A percentile compares a stretch with the other conserved stretches of the same genome.
Conservation (phyloP, 129 eudicot genomes). For the Calendula officinalis region DNA sequence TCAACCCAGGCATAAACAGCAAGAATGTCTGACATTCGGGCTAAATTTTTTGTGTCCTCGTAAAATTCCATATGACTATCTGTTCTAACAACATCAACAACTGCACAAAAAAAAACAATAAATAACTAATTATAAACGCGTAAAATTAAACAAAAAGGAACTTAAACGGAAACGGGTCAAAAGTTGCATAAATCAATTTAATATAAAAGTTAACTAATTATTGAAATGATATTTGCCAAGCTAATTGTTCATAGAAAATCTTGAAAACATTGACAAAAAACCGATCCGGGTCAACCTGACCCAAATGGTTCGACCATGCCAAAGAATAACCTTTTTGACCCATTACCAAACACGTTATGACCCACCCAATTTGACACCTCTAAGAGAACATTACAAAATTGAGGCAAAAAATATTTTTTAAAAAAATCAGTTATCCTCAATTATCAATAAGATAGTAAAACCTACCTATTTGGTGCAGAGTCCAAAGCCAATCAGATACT, state of each 20-base stretch:
- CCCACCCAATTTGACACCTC: conserved; percentile 7
- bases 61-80: conserved; percentile 92
- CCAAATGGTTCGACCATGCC: conserved; percentile 1
- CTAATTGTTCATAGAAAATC: not conserved
- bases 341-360: not conserved
- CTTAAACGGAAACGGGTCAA: not conserved
- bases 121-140: conserved; percentile 4
- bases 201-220: not conserved
- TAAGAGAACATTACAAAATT: conserved; percentile 2
- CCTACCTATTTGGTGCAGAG: conserved; percentile 87
- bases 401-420: too few relatives aligned
- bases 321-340: conserved; percentile 1
- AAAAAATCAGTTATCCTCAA: not conserved
- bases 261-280: not conserved
- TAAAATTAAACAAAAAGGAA: not conserved
- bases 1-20: conserved; percentile 99
- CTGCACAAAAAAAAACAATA: conserved; percentile 33
- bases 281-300: not conserved
- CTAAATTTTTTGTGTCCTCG: conserved; percentile 84
- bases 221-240: not conserved
- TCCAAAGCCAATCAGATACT: conserved; percentile 99
- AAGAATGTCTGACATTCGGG: conserved; percentile 97
- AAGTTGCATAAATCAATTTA: not conserved
- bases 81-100: conserved; percentile 97
- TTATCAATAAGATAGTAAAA: conserved; percentile 6